Percentiles rank a stretch among this genome's conserved stretches.
These are phyloP conservation scores for Hanseniaspora nectarophila DNA, from an alignment of 805 yeast genomes.

Conservation along the genomic window DNA sequence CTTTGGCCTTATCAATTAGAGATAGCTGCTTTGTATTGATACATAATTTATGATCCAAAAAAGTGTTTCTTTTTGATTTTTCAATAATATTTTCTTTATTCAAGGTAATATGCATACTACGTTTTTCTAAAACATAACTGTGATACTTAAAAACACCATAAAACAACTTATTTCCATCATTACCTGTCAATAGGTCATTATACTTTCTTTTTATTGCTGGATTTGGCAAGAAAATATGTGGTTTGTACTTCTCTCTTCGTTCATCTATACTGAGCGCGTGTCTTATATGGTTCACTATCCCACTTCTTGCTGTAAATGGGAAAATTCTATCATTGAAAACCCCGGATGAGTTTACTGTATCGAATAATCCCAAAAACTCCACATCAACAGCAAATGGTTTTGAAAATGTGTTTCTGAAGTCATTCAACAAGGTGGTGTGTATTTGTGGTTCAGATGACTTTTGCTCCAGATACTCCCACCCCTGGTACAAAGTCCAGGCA, in stretches of 20 bases:
- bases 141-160: not conserved
- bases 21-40: not conserved
- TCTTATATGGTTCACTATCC: constrained; percentile 45
- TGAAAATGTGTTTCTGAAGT: constrained; percentile 45
- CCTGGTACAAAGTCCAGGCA: constrained; percentile 52
- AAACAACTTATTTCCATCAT: not conserved
- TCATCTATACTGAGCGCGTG: constrained; percentile 62
- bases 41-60: not conserved
- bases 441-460: constrained; percentile 40
- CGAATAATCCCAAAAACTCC: constrained; percentile 57
- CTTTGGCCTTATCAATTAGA: too few relatives aligned
- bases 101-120: not conserved
- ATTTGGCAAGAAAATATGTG: constrained; percentile 39
- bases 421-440: constrained; percentile 37
- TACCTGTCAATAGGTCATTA: not conserved
- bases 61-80: not conserved
- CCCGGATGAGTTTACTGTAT: constrained; percentile 58
- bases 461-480: constrained; percentile 45
- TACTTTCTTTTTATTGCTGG: constrained; percentile 21
- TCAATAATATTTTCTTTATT: not conserved
- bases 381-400: constrained; percentile 33
- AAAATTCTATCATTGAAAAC: constrained; percentile 44
- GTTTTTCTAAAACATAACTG: not conserved
- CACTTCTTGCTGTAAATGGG: constrained; percentile 43
- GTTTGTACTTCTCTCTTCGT: constrained; percentile 51